Conservation (phyloP, 148 eudicot species). For the Silene uniflora region DNA sequence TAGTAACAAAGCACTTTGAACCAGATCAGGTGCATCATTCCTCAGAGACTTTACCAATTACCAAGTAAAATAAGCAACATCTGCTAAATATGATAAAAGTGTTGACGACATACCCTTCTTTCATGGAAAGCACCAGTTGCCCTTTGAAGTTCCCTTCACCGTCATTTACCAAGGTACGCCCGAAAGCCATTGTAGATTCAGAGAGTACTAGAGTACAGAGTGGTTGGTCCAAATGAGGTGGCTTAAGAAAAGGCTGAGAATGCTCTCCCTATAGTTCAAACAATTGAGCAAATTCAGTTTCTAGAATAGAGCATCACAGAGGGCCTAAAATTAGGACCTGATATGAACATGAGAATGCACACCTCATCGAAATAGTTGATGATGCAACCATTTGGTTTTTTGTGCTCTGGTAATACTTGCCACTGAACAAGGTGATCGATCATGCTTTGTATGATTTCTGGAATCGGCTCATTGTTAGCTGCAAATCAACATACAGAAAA, state of each 20-base stretch:
- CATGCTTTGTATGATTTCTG: conserved; percentile 67
- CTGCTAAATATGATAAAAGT: background rate
- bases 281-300: background rate
- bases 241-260: conserved; percentile 88
- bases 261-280: conserved; percentile 56
- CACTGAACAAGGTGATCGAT: conserved; percentile 79
- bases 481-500: conserved; percentile 20
- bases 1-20: background rate
- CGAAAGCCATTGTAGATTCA: conserved; percentile 80
- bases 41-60: no score
- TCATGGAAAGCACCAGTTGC: conserved; percentile 65
- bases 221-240: conserved; percentile 95
- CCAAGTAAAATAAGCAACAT: no score
- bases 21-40: no score
- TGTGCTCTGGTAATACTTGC: conserved; percentile 70
- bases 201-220: conserved; percentile 70
- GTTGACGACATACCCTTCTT: conserved; percentile 65
- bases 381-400: conserved; percentile 84
- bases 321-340: background rate
- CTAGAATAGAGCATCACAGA: background rate
- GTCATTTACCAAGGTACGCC: conserved; percentile 62
- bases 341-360: conserved; percentile 1
- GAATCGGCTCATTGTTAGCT: conserved; percentile 83
- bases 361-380: conserved; percentile 95
- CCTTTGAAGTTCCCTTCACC: conserved; percentile 85